Evolutionary conservation across 1,284 basidiomycete species (phyloP).

Genomic region (Moniliophthora roreri): DNA sequence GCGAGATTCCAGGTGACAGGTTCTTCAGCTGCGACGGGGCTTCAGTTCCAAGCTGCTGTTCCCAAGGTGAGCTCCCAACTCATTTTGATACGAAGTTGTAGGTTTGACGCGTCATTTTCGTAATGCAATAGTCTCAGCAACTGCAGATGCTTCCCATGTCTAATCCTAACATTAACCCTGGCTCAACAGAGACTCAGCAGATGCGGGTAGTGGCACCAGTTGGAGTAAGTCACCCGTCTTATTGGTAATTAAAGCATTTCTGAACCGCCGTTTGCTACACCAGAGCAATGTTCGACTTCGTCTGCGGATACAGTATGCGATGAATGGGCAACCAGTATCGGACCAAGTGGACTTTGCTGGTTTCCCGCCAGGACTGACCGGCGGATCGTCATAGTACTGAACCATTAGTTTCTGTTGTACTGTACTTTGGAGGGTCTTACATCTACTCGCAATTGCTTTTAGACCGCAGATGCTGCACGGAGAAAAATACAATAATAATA

Average conservation of each 20-base stretch:
- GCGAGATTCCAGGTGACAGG: slow-evolving; percentile 83
- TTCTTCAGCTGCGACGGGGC: slow-evolving; percentile 46
- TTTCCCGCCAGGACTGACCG: slow-evolving; percentile 82
- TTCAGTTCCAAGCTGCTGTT: slow-evolving; percentile 98
- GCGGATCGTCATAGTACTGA: slow-evolving; percentile 22
- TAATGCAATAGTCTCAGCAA: slow-evolving; percentile 79
- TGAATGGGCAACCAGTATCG: slow-evolving; percentile 71
- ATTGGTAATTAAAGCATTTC: slow-evolving; percentile 6
- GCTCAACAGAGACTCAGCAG: slow-evolving; percentile 89
- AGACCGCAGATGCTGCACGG: background rate
- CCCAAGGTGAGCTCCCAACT: slow-evolving; percentile 70
- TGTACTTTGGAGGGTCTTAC: background rate
- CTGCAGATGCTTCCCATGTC: slow-evolving; percentile 99
- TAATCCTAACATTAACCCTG: slow-evolving; percentile 76
- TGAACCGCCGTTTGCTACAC: slow-evolving; percentile 12
- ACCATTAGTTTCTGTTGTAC: background rate
- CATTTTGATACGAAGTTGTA: background rate
- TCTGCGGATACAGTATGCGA: slow-evolving; percentile 78
- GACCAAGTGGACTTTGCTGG: slow-evolving; percentile 95
- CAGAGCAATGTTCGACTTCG: slow-evolving; percentile 87
- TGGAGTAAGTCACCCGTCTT: slow-evolving; percentile 60
- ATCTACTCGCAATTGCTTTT: background rate
- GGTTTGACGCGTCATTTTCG: slow-evolving; percentile 7
- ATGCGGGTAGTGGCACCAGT: slow-evolving; percentile 89
- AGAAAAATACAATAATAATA: slow-evolving; percentile 2